Base-by-base conservation (phyloP, 805 yeast species). In the Metschnikowia chrysomelidarum region DNA sequence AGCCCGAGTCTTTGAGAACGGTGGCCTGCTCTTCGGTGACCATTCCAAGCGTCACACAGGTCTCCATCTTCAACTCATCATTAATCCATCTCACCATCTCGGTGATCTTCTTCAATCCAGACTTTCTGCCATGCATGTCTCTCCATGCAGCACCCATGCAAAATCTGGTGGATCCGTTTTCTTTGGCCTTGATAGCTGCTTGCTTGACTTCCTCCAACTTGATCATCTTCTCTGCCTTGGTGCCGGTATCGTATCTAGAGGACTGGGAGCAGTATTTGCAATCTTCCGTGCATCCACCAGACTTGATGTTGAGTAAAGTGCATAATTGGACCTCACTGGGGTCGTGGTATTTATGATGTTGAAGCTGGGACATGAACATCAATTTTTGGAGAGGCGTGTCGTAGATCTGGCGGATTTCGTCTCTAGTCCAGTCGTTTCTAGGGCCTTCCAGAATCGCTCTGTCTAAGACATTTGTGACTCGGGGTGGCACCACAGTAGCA, bases 131-230 rank as follows among this genome's bases (percentile, higher is more conserved):
- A 31, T 66, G 64, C 93, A 84, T 84, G 43, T 82, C 91, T 55
- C 93, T 71, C 93, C 91, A 85, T 2, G 93, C 93, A 8, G 91
- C 87, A 30, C 93, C 93, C 79, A 84, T 75, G 54, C 93, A 84
- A 53, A 84, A 84, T 45, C 93, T 67, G 0, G 93, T 84, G 1
- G 83, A 73, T 0, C 91, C 91, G 45, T 82, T 82, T 5, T 49
- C 62, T 48, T 80, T 79, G 9, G 93, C 89, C 33, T 69, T 71
- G 35, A 59, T 62, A 1, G 93, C 93, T 20, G 76, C 80, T 32
- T 61, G 67, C 47, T 80, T 57, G 1, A 84, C 89, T n/a, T 69
- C 68, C 4, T 81, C 87, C 8, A 82, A 52, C 17, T 67, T 59
- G 10, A 82, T 69, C 62, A 82, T 58, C 50, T 76, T 78, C 40